These are phyloP conservation scores for Ophiobolus disseminans DNA, from an alignment of 2,329 filamentous ascomycete genomes.

Conservation along the genomic window DNA sequence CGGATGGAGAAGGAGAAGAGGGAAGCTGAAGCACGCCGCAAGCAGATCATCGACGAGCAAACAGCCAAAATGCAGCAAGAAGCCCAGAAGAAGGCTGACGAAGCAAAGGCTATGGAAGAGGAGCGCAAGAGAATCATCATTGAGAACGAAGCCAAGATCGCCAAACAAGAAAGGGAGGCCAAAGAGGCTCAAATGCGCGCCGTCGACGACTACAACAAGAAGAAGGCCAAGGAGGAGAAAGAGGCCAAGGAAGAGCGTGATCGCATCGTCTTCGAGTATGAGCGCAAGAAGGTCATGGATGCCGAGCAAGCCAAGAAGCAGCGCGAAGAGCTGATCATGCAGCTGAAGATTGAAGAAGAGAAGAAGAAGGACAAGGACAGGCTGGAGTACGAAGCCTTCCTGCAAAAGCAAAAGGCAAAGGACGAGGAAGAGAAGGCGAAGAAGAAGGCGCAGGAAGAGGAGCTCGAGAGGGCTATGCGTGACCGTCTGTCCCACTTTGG, in stretches of 20 bases:
- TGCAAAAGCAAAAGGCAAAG: constrained; percentile 50
- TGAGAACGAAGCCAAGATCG: constrained; percentile 37
- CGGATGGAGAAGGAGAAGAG: constrained; percentile 50
- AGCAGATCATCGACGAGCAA: constrained; percentile 43
- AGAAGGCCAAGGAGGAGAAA: constrained; percentile 41
- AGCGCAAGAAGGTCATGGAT: constrained; percentile 45
- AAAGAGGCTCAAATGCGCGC: constrained; percentile 42
- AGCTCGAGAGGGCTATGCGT: constrained; percentile 56
- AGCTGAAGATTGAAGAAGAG: constrained; percentile 51
- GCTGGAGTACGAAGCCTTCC: constrained; percentile 51
- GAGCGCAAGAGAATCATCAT: constrained; percentile 38
- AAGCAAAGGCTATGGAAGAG: constrained; percentile 34
- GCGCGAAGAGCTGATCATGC: constrained; percentile 47
- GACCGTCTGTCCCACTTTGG: constrained; percentile 54
- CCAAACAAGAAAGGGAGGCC: constrained; percentile 39
- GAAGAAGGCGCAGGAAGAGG: constrained; percentile 49
- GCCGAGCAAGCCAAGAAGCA: constrained; percentile 45
- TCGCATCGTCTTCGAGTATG: constrained; percentile 46
- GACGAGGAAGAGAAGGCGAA: constrained; percentile 51
- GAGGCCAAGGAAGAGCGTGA: constrained; percentile 40
- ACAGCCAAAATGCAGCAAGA: constrained; percentile 39
- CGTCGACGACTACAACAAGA: constrained; percentile 44
- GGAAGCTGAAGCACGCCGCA: constrained; percentile 34
- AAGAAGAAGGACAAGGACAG: constrained; percentile 52
- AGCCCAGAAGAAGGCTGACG: constrained; percentile 32